Conservation (phyloP, 2,329 filamentous ascomycete genomes). For the Neonectria punicea region DNA sequence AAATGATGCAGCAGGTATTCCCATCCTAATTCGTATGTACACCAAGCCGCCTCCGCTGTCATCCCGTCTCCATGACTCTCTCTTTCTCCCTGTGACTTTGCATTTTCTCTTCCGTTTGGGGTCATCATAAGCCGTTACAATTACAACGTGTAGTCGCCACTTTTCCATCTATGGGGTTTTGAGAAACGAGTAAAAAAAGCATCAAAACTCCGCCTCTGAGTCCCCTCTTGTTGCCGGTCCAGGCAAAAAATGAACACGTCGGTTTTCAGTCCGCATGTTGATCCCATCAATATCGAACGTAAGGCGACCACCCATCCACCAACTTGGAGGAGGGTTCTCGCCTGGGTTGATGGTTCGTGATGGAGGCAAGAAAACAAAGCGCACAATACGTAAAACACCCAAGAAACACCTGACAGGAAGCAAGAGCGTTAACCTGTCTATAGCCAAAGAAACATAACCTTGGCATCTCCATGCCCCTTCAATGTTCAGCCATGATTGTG, state of each 20-base stretch:
- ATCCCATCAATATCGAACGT: constrained; percentile 5
- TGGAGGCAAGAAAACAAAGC: constrained; percentile 18
- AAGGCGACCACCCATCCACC: background rate
- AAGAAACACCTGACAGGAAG: constrained; percentile 44
- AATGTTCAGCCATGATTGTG: constrained; percentile 45
- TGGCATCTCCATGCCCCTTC: constrained; percentile 39
- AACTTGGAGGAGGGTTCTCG: background rate
- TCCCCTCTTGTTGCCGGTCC: constrained; percentile 24
- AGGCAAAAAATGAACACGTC: constrained; percentile 19
- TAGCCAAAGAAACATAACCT: constrained; percentile 43
- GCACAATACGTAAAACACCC: constrained; percentile 33
- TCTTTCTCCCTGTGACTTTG: constrained; percentile 24
- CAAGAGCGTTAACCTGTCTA: constrained; percentile 37
- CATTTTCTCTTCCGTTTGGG: constrained; percentile 17
- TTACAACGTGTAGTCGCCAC: constrained; percentile 46
- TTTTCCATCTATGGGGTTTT: constrained; percentile 46
- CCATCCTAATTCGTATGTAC: constrained; percentile 37
- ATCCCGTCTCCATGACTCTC: constrained; percentile 12
- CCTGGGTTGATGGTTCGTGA: constrained; percentile 5
- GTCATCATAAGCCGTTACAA: constrained; percentile 48
- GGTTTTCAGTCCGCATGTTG: background rate
- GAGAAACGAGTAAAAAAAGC: constrained; percentile 38
- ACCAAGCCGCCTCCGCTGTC: constrained; percentile 33
- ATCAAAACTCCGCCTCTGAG: constrained; percentile 11
- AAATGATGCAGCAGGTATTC: constrained; percentile 20